These are phyloP conservation scores for Wallacemonas sp. DNA, from an alignment of 208 protist species.

Conservation along the genomic window DNA sequence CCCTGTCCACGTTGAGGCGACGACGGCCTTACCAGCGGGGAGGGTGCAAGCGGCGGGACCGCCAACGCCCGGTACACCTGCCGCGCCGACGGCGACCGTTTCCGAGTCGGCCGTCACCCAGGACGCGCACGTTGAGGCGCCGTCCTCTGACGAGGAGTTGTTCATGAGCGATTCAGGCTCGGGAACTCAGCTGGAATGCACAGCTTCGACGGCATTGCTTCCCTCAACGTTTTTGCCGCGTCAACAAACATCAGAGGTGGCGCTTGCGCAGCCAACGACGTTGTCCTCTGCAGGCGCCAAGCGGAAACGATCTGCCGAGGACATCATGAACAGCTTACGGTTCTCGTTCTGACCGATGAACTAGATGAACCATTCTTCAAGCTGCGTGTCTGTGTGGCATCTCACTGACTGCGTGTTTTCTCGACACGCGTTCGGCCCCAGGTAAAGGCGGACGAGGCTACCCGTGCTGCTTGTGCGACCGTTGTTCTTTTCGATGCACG, in stretches of 20 bases:
- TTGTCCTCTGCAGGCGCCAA: not conserved
- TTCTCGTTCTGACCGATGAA: conserved; percentile 17
- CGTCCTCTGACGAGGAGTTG: conserved; percentile 3
- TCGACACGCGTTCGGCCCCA: no score
- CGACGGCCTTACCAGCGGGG: not conserved
- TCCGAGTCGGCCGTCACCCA: no score
- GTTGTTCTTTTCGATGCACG: no score
- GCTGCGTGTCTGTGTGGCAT: no score
- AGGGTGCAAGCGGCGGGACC: not conserved
- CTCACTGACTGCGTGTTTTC: no score
- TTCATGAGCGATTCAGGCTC: conserved; percentile 8
- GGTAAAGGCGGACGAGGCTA: no score
- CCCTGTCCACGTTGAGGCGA: not conserved
- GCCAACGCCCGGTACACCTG: no score
- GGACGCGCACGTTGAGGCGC: no score
- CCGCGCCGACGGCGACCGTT: no score
- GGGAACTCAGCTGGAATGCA: not conserved
- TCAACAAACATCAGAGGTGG: not conserved
- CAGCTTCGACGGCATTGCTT: not conserved
- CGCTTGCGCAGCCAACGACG: not conserved
- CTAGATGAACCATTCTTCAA: not conserved
- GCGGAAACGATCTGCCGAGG: conserved; percentile 44
- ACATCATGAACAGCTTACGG: conserved; percentile 53
- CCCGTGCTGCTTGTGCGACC: no score
- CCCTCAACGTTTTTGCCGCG: not conserved